A percentile compares a stretch with the other conserved stretches of the same genome.
Evolutionary conservation across 768 basidiomycete genomes (phyloP).

Genomic region (Roridomyces roridus): DNA sequence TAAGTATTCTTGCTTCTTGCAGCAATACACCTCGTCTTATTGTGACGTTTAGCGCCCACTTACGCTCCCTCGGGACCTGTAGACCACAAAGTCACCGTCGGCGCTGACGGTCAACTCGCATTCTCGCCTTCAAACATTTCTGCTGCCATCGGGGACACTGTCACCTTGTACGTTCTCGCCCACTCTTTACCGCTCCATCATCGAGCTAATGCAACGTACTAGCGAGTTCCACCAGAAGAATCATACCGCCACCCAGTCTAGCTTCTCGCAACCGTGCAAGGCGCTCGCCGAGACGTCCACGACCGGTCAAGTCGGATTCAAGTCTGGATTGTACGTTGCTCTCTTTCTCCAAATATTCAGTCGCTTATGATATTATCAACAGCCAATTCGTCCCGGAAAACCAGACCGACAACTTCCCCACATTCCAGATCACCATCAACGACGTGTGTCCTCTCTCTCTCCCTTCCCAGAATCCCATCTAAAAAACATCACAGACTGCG

Average conservation of each 20-base stretch:
- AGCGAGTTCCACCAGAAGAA: constrained; percentile 33
- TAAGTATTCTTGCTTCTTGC: constrained; percentile 7
- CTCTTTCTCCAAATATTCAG: too few relatives aligned
- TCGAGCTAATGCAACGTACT: background rate
- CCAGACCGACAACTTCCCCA: constrained; percentile 40
- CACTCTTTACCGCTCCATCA: background rate
- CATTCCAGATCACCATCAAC: constrained; percentile 49
- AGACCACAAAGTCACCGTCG: constrained; percentile 26
- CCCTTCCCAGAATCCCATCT: background rate
- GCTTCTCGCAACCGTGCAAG: constrained; percentile 35
- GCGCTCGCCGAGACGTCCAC: constrained; percentile 22
- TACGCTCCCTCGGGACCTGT: constrained; percentile 16
- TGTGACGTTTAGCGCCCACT: constrained; percentile 26
- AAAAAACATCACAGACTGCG: constrained; percentile 13
- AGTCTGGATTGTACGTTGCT: constrained; percentile 34
- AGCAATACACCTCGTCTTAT: too few relatives aligned
- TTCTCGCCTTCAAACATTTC: constrained; percentile 26
- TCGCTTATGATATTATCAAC: constrained; percentile 31
- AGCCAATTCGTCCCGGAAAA: constrained; percentile 33
- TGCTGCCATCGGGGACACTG: constrained; percentile 30
- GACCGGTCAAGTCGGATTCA: constrained; percentile 30
- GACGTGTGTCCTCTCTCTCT: constrained; percentile 31
- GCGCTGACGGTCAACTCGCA: constrained; percentile 20
- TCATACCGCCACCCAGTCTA: constrained; percentile 39
- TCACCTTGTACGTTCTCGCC: constrained; percentile 18